A percentile compares a stretch with the other conserved stretches of the same genome.
Evolutionary conservation across 352 stramenopile genomes (phyloP).

Genomic region (Detonula confervacea): DNA sequence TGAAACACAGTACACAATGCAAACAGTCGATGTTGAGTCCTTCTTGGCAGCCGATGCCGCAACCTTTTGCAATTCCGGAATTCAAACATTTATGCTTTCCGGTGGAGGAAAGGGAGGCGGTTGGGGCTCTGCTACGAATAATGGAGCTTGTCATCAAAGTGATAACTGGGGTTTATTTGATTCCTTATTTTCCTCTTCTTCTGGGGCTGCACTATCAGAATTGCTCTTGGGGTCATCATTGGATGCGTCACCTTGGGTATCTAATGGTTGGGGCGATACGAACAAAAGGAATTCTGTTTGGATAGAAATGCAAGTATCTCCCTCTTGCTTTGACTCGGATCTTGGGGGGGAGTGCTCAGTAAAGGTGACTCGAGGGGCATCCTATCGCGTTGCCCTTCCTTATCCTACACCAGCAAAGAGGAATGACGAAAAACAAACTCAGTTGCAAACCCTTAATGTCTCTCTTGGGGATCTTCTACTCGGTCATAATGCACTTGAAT

Average conservation of each 20-base stretch:
- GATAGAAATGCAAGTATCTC: conserved; percentile 52
- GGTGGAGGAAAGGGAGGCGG: conserved; percentile 26
- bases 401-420: conserved; percentile 4
- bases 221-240: conserved; percentile 38
- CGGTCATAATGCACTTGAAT: conserved; percentile 28
- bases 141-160: conserved; percentile 46
- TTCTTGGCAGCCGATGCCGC: conserved; percentile 49
- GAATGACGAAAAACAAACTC: conserved; percentile 6
- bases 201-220: conserved; percentile 33
- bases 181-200: conserved; percentile 50
- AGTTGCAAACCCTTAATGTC: conserved; percentile 29
- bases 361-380: conserved; percentile 34
- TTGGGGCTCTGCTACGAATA: conserved; percentile 44
- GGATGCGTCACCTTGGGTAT: conserved; percentile 30
- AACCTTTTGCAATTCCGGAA: conserved; percentile 46
- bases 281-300: conserved; percentile 51
- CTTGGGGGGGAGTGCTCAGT: conserved; percentile 29
- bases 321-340: conserved; percentile 25
- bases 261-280: neutral
- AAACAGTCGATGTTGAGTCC: conserved; percentile 46
- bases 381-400: conserved; percentile 41
- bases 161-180: conserved; percentile 58
- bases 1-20: too few relatives aligned
- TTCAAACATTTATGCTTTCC: conserved; percentile 47
- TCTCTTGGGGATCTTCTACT: conserved; percentile 55